Evolutionary conservation across 345 rosid species (phyloP).

Genomic region (Passiflora organensis): DNA sequence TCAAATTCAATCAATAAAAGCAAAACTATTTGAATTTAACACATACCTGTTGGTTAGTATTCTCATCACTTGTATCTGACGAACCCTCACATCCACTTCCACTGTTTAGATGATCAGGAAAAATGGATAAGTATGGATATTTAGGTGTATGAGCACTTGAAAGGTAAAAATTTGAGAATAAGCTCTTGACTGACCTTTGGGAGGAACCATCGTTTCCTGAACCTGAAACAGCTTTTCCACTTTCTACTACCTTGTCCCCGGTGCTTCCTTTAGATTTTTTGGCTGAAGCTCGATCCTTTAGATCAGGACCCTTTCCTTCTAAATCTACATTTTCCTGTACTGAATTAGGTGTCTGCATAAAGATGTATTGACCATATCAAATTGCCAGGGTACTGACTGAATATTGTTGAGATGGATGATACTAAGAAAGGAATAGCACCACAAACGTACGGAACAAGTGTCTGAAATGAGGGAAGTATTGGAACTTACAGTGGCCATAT

Average conservation of each 20-base stretch:
- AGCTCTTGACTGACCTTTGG: slow-evolving; percentile 49
- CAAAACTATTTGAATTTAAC: not conserved
- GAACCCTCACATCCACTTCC: slow-evolving; percentile 93
- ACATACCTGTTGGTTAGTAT: slow-evolving; percentile 59
- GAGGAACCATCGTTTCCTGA: slow-evolving; percentile 85
- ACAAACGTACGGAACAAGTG: not conserved
- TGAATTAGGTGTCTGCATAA: slow-evolving; percentile 47
- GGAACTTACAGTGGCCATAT: slow-evolving; percentile 58
- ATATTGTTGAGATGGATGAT: not conserved
- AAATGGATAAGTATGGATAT: not conserved
- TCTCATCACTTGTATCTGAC: slow-evolving; percentile 76
- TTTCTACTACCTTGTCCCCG: slow-evolving; percentile 57
- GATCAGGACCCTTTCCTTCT: slow-evolving; percentile 45
- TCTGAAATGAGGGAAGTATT: not conserved
- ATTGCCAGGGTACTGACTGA: not conserved
- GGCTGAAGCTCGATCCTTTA: slow-evolving; percentile 50
- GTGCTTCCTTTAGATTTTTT: slow-evolving; percentile 61
- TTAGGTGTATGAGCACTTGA: not conserved
- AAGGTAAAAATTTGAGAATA: not conserved
- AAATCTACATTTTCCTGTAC: slow-evolving; percentile 41
- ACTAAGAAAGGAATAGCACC: not conserved
- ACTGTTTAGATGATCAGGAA: slow-evolving; percentile 33
- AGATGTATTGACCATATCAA: slow-evolving; percentile 1
- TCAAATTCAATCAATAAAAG: not conserved
- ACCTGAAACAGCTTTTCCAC: slow-evolving; percentile 62